These are phyloP conservation scores for Uronychia binucleata DNA, from an alignment of 73 alveolate species.

Conservation along the genomic window DNA sequence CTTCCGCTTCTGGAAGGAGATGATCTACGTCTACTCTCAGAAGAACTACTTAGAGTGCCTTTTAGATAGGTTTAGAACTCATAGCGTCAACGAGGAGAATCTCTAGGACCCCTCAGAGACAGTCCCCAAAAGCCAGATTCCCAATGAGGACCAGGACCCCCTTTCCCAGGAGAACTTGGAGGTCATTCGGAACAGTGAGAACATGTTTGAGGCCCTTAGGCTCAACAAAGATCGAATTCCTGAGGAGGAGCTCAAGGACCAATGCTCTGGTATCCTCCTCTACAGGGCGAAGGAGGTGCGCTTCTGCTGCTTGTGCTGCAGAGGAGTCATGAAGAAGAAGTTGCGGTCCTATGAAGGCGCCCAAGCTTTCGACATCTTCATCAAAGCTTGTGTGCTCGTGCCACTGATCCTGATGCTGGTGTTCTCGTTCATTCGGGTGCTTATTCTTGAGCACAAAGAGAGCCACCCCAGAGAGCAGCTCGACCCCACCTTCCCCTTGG, in stretches of 20 bases:
- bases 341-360: neutral
- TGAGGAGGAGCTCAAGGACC: neutral
- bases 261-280: neutral
- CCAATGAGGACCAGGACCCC: too few species aligned
- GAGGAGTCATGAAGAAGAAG: neutral
- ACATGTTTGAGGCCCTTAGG: neutral
- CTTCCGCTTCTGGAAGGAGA: neutral
- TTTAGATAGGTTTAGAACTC: neutral
- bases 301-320: conserved; percentile 1
- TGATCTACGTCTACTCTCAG: neutral
- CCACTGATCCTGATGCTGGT: neutral
- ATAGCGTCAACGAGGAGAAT: neutral
- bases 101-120: neutral
- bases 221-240: neutral
- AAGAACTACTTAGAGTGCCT: neutral
- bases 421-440: neutral
- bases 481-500: neutral
- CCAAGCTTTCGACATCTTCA: neutral
- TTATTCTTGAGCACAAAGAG: neutral
- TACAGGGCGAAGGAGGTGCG: neutral
- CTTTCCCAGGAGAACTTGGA: too few species aligned
- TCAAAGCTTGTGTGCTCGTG: neutral
- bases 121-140: neutral
- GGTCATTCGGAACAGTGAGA: too few species aligned
- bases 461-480: neutral